Percentiles rank a stretch among this genome's conserved stretches.
phyloP scores from a whole-genome alignment of 2,329 filamentous ascomycete genomes.

The Elsinoe ampelina region DNA sequence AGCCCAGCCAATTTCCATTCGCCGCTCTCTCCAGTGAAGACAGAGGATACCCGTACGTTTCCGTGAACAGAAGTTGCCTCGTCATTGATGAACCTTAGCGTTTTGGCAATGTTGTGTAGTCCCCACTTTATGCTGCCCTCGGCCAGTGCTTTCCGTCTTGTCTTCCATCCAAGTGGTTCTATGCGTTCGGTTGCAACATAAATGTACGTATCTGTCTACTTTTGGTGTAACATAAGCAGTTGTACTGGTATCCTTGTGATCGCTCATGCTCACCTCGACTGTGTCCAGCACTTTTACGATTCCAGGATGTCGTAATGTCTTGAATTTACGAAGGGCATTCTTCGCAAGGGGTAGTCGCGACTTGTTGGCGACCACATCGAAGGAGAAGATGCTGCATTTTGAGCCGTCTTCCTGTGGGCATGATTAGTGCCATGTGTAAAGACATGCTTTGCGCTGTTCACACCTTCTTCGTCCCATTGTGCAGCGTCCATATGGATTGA shows the following conservation, averaged over 20 bases:
- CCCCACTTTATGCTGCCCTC: slow-evolving; percentile 97
- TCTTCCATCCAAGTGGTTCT: slow-evolving; percentile 78
- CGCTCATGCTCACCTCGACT: slow-evolving; percentile 58
- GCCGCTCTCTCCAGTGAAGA: slow-evolving; percentile 91
- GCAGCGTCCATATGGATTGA: slow-evolving; percentile 90
- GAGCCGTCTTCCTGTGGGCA: slow-evolving; percentile 78
- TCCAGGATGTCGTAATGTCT: slow-evolving; percentile 86
- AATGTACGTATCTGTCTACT: slow-evolving; percentile 81
- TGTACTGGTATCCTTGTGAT: slow-evolving; percentile 11
- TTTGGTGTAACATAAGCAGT: slow-evolving; percentile 28
- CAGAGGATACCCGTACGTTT: slow-evolving; percentile 70
- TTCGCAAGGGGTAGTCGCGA: slow-evolving; percentile 75
- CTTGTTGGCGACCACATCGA: slow-evolving; percentile 75
- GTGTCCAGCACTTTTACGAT: slow-evolving; percentile 92
- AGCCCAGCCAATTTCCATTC: slow-evolving; percentile 97
- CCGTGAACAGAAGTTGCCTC: slow-evolving; percentile 90
- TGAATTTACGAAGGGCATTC: slow-evolving; percentile 88
- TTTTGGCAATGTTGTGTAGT: slow-evolving; percentile 76
- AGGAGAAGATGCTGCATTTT: slow-evolving; percentile 92
- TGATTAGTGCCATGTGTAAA: slow-evolving; percentile 14
- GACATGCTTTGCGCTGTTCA: slow-evolving; percentile 19
- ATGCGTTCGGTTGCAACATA: slow-evolving; percentile 93
- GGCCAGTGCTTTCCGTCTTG: slow-evolving; percentile 75
- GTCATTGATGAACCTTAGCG: slow-evolving; percentile 89
- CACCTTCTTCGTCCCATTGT: slow-evolving; percentile 89